Conservation (phyloP, 768 basidiomycete genomes). For the Boletus rufocinnamomeus region DNA sequence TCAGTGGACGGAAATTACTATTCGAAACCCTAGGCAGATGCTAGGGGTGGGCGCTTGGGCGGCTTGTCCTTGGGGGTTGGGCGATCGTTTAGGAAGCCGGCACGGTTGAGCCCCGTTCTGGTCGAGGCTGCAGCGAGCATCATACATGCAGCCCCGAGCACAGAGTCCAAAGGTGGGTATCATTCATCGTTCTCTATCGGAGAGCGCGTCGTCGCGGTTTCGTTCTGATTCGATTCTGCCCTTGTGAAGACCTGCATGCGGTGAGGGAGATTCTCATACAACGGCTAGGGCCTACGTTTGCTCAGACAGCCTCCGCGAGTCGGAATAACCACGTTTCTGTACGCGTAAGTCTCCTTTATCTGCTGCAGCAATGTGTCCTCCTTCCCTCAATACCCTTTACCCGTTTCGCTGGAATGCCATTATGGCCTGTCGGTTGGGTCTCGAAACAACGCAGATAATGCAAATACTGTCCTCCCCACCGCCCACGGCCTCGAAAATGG, state of each 20-base stretch:
- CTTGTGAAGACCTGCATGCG: conserved; percentile 52
- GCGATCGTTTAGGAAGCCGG: conserved; percentile 32
- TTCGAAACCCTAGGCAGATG: conserved; percentile 9
- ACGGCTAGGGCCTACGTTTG: conserved; percentile 58
- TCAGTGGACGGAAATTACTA: too few relatives aligned
- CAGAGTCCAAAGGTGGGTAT: conserved; percentile 57
- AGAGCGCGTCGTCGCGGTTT: not conserved
- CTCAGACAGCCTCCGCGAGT: conserved; percentile 51
- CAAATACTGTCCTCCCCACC: conserved; percentile 52
- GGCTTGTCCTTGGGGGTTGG: not conserved
- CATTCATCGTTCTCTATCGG: not conserved
- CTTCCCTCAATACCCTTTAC: not conserved
- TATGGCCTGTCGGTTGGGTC: not conserved
- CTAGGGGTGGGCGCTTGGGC: not conserved
- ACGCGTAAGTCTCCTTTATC: conserved; percentile 37
- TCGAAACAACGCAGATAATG: conserved; percentile 42
- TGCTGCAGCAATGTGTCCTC: not conserved
- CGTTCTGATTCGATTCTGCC: not conserved
- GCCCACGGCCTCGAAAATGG: conserved; percentile 57
- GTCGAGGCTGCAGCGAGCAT: conserved; percentile 72
- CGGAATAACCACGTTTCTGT: conserved; percentile 55
- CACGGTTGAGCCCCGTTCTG: conserved; percentile 47
- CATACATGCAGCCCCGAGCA: conserved; percentile 58
- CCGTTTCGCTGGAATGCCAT: not conserved
- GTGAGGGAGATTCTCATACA: conserved; percentile 57